Percentiles rank a stretch among this genome's conserved stretches.
phyloP scores from a whole-genome alignment of 2,329 filamentous ascomycete genomes.

The Ustulina deusta region DNA sequence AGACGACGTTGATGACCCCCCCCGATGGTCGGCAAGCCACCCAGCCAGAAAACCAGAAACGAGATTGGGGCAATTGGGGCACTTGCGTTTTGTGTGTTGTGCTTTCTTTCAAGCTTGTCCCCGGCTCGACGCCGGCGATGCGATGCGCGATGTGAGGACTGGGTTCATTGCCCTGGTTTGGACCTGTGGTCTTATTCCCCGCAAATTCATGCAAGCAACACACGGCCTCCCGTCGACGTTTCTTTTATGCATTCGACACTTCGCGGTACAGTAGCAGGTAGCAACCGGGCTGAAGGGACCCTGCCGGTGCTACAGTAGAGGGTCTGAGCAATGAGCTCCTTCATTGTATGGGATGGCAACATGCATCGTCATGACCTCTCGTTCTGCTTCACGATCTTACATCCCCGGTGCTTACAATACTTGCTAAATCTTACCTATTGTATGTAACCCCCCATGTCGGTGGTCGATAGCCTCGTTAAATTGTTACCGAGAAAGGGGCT shows the following conservation, averaged over 20 bases:
- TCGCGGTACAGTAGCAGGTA: constrained; percentile 36
- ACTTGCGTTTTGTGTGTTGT: constrained; percentile 9
- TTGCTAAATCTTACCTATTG: constrained; percentile 12
- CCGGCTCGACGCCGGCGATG: constrained; percentile 30
- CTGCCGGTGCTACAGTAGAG: constrained; percentile 34
- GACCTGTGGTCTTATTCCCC: constrained; percentile 45
- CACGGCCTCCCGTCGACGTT: constrained; percentile 47
- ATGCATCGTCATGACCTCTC: constrained; percentile 34
- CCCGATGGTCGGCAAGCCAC: constrained; percentile 30
- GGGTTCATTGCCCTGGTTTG: constrained; percentile 42
- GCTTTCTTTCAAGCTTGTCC: constrained; percentile 27
- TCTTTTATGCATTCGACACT: constrained; percentile 38
- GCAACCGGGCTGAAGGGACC: constrained; percentile 40
- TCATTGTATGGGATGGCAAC: constrained; percentile 35
- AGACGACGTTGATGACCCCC: constrained; percentile 26
- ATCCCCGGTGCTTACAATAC: constrained; percentile 20
- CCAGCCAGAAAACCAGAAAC: constrained; percentile 30
- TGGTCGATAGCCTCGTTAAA: constrained; percentile 20
- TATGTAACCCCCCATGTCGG: constrained; percentile 11
- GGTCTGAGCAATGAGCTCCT: constrained; percentile 25
- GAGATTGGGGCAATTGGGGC: constrained; percentile 23
- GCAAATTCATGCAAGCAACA: constrained; percentile 50
- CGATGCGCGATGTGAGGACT: constrained; percentile 31
- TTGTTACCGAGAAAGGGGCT: constrained; percentile 21
- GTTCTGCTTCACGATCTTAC: constrained; percentile 30